Percentiles rank a stretch among this genome's conserved stretches.
These are phyloP conservation scores for Termitomyces sp. DNA, from an alignment of 768 basidiomycete species.

Conservation along the genomic window DNA sequence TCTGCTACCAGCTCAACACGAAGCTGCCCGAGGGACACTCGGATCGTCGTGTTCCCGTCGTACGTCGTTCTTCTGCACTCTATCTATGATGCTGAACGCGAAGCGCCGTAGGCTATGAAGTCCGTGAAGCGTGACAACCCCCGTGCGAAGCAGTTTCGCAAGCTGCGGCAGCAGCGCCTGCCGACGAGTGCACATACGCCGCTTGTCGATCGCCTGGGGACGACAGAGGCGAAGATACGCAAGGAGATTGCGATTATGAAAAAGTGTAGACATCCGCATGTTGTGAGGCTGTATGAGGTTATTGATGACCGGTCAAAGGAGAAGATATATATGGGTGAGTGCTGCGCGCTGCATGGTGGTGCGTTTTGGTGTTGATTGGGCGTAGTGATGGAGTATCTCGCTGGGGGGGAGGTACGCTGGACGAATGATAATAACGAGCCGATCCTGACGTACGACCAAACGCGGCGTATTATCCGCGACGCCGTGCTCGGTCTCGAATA, in stretches of 20 bases:
- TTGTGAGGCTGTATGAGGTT: slow-evolving; percentile 88
- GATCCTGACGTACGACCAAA: slow-evolving; percentile 78
- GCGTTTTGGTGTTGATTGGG: neutral
- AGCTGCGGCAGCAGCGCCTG: slow-evolving; percentile 30
- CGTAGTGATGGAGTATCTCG: slow-evolving; percentile 93
- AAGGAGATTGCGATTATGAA: slow-evolving; percentile 99
- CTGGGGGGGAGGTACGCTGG: slow-evolving; percentile 95
- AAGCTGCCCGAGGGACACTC: slow-evolving; percentile 39
- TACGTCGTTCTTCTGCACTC: no score
- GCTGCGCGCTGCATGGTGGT: neutral
- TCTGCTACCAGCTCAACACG: slow-evolving; percentile 47
- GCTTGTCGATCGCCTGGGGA: slow-evolving; percentile 65
- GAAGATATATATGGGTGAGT: slow-evolving; percentile 91
- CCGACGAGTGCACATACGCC: slow-evolving; percentile 49
- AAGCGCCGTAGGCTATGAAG: slow-evolving; percentile 85
- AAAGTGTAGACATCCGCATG: slow-evolving; percentile 86
- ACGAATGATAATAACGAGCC: slow-evolving; percentile 60
- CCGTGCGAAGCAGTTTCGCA: slow-evolving; percentile 46
- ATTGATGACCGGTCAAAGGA: slow-evolving; percentile 89
- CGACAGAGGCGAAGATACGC: slow-evolving; percentile 79
- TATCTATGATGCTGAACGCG: slow-evolving; percentile 1
- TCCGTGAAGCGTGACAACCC: slow-evolving; percentile 70
- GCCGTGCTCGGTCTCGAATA: slow-evolving; percentile 94
- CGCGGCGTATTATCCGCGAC: slow-evolving; percentile 86
- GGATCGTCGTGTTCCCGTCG: slow-evolving; percentile 41